Base-by-base conservation (phyloP, 371 early-diverging fungal genomes). In the Rhizopus microsporus region DNA sequence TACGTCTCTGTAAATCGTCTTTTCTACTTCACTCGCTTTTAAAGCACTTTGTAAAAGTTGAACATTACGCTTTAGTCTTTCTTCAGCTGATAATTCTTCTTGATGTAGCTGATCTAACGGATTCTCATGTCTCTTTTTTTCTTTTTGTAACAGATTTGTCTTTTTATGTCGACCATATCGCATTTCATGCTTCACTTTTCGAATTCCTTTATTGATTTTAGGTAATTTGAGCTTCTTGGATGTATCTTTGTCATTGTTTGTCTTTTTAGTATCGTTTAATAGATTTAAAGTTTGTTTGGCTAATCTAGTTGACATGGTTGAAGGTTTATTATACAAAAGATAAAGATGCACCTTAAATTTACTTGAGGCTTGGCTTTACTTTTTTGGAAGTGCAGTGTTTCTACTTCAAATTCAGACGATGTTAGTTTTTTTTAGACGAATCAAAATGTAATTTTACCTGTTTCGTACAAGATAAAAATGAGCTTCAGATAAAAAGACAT, bases 171-270 rank as follows among this genome's bases (percentile, higher is more conserved):
- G 74, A 3, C 83, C 83, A 56, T 85, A 85, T 35, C 81, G 68
- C n/a, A 81, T 60, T 59, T 85, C 82, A 48, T 79, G 71, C 49
- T 83, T 82, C 42, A 80, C 70, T 62, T 80, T 82, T 45, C 80
- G 81, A 52, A 85, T 52, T 3, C 85, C 85, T n/a, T 72, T 78
- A 48, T 85, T 85, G 17, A 78, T 82, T 34, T 73, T 74, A 34
- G 85, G 85, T 51, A 85, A 51, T 17, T 58, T 60, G 34, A 64
- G 33, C 35, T 54, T 60, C 40, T 44, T 49, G 51, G 58, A 60
- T 49, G 29, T 34, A 16, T 42, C 44, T 5, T 17, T 31, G 5
- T 49, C 30, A 9, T 7, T 43, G 4, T 59, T 46, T 15, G 29
- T 58, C 30, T 57, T 69, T 51, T 56, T 69, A 51, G 17, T 33